phyloP scores from a whole-genome alignment of 2,329 filamentous ascomycete species.

The Sclerotinia minor region DNA sequence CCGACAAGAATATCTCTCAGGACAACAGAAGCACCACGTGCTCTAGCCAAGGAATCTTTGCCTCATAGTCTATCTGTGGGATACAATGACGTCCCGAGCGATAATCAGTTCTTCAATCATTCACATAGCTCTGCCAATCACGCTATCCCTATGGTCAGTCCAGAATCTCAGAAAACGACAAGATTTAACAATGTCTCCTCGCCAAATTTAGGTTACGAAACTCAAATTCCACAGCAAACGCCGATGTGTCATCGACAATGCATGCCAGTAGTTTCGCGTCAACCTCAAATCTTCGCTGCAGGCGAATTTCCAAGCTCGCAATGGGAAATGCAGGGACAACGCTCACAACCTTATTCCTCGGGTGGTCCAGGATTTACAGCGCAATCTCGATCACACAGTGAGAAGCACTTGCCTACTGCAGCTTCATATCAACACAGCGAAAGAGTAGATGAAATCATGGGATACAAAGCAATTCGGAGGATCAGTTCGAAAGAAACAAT shows the following conservation, averaged over 20 bases:
- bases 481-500: slow-evolving; percentile 37
- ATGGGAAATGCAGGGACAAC: slow-evolving; percentile 26
- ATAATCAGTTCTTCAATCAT: not conserved
- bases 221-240: slow-evolving; percentile 21
- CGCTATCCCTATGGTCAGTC: slow-evolving; percentile 19
- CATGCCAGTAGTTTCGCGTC: slow-evolving; percentile 20
- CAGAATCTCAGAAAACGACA: slow-evolving; percentile 11
- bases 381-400: slow-evolving; percentile 32
- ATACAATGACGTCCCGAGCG: not conserved
- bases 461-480: slow-evolving; percentile 33
- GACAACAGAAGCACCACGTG: slow-evolving; percentile 26
- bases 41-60: slow-evolving; percentile 28
- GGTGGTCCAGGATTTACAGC: slow-evolving; percentile 32
- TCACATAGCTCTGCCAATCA: not conserved
- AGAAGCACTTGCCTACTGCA: slow-evolving; percentile 30
- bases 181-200: slow-evolving; percentile 10
- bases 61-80: slow-evolving; percentile 12
- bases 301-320: slow-evolving; percentile 20
- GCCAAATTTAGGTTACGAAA: not conserved
- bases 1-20: slow-evolving; percentile 24
- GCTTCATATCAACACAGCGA: slow-evolving; percentile 30
- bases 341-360: slow-evolving; percentile 27
- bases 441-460: slow-evolving; percentile 30
- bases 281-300: not conserved
- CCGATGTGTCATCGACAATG: slow-evolving; percentile 26